phyloP scores from a whole-genome alignment of 345 rosid species.

The Kernera saxatilis region DNA sequence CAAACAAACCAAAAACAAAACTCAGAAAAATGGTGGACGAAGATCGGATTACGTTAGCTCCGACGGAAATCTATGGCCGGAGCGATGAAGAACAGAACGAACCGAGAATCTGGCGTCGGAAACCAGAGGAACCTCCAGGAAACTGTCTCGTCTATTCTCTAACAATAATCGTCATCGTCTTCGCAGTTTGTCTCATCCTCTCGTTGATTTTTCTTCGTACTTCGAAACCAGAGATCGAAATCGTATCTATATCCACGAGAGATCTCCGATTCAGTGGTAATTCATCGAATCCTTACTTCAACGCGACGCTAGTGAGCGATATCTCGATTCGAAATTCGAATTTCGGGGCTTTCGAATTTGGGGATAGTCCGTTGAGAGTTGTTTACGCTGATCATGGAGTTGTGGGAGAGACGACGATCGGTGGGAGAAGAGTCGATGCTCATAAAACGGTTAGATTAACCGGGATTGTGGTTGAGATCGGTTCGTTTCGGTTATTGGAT shows the following conservation, averaged over 20 bases:
- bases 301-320: slow-evolving; percentile 33
- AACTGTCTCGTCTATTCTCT: slow-evolving; percentile 45
- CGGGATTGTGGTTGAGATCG: slow-evolving; percentile 30
- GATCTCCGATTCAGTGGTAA: slow-evolving; percentile 20
- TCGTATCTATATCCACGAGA: slow-evolving; percentile 8
- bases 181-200: slow-evolving; percentile 29
- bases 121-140: slow-evolving; percentile 18
- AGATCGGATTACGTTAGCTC: slow-evolving; percentile 29
- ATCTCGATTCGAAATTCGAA: slow-evolving; percentile 41
- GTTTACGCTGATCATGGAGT: slow-evolving; percentile 22
- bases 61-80: slow-evolving; percentile 18
- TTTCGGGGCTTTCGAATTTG: slow-evolving; percentile 42
- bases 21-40: slow-evolving; percentile 30
- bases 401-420: slow-evolving; percentile 35
- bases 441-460: slow-evolving; percentile 33
- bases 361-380: slow-evolving; percentile 18
- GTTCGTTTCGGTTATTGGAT: slow-evolving; percentile 28
- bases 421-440: slow-evolving; percentile 30
- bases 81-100: slow-evolving; percentile 33
- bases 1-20: neutral
- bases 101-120: slow-evolving; percentile 1
- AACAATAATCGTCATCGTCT: slow-evolving; percentile 26
- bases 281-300: slow-evolving; percentile 29
- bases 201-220: slow-evolving; percentile 33
- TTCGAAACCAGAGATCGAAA: slow-evolving; percentile 29